Evolutionary conservation across 179 eudicot species (phyloP), one percentile per base, ranked within the genome.

Genomic region (Beta corolliflora): DNA sequence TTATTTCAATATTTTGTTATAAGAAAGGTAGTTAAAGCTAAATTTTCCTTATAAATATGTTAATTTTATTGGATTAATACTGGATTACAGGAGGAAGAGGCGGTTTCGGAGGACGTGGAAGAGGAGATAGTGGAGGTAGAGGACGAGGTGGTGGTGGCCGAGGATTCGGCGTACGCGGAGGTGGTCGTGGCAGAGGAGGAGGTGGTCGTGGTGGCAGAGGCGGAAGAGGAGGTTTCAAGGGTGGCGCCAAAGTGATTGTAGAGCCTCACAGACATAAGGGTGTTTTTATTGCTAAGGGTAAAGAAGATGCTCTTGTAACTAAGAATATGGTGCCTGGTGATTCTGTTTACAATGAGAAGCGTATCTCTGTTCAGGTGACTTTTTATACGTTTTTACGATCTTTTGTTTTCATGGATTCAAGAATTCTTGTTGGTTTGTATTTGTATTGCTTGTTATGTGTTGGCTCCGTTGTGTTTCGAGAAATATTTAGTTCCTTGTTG

Each of bases 251-350:
- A 78, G 99, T 95, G 2, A 83, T 90, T 9, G 95, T 95, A 8
- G 94, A 90, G 82, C 93, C 90, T 4, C 99, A 95, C 50, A 92
- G 97, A 76, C 99, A 95, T 19, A 88, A 89, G 54, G 99, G 97
- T 10, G 94, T 95, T 11, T 95, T 95, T 60, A 85, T 95, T 88
- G 97, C 95, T 1, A 92, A 91, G 92, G 98, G 97, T 2, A 94
- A 94, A 76, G 94, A 94, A 55, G 96, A 94, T 88, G 98, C 95
- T 6, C 92, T 94, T 76, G 91, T 91, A 21, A 93, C 98, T 0
- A 93, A 88, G 88, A 94, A 94, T 63, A 64, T 92, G 93, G 97
- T 92, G 7, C 92, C 98, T 70, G 98, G 98, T 2, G 97, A 91
- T 76, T 90, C 97, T 71, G 98, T 93, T 53, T 94, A 93, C 60